Evolutionary conservation across 805 yeast species (phyloP), one percentile per base, ranked within the genome.

Genomic region (Kodamaea leandrae): DNA sequence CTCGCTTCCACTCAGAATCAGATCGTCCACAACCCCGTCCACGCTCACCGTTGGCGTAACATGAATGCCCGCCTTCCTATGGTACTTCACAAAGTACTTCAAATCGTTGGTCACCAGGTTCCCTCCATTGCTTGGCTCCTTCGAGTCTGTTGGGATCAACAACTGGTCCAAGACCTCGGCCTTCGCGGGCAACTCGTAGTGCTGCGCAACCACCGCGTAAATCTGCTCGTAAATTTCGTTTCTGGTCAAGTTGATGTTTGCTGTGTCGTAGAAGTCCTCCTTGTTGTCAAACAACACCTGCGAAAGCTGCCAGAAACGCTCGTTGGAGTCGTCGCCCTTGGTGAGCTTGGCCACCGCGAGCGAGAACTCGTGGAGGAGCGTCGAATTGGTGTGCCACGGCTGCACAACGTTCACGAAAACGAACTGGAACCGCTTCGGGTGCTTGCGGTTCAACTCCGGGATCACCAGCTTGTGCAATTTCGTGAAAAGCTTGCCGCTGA

Each of bases 351-450:
- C 85, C 21, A 82, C 80, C 0, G 82, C 89, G 18, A 88, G 59
- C 0, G 84, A 72, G 30, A 84, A 83, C 55, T 88, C 96, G 57
- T 83, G 83, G 28, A 80, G 66, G 26, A 78, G 61, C 4, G 77
- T 74, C 1, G 91, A 82, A 42, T 80, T 77, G 32, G 90, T 82
- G 58, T 88, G 96, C 96, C 96, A 88, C 49, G 95, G 93, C 66
- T 88, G 96, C n/a, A 84, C 71, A 29, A 82, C 88, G 54, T 86
- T 83, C 46, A 80, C 74, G 59, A 83, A 78, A 8, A 80, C 76
- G 46, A 86, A 72, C 49, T 78, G 77, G 51, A 82, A 76, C 45
- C 74, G 58, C 43, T 70, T 71, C 1, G 81, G 75, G 38, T 68
- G 63, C 40, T 69, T 62, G 21, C 59, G 47, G 36, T 72, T 68